Evolutionary conservation across 2,329 filamentous ascomycete species (phyloP), one percentile per base, ranked within the genome.

Genomic region (Colletotrichum sp.): DNA sequence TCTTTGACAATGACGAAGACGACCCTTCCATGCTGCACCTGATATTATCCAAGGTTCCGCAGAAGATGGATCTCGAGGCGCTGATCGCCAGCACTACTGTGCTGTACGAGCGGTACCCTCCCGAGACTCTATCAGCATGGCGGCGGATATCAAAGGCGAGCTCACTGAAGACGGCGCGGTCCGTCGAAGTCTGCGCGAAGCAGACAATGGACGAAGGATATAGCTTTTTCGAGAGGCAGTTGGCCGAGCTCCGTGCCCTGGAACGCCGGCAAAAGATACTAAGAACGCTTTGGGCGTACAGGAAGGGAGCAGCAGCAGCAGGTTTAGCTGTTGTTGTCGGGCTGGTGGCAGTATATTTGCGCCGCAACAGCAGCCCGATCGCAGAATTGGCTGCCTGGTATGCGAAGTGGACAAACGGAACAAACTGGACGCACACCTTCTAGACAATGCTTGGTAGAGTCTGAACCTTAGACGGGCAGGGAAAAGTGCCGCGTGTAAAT

Each of bases 1-100:
- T 99, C n/a, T 91, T 98, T 78, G 94, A 95, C 66, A 94, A 95
- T n/a, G 77, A 73, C 91, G 84, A 89, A 24, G 94, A 97, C 78
- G 96, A 98, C 82, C 94, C 95, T 8, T 96, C 98, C 81, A 97
- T 99, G 91, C 90, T 99, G 28, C 96, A 98, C 83, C 94, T 93
- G 76, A 93, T 95, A 43, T 91, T 99, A 15, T 95, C 95, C 56
- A 98, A 97, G 83, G 89, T 99, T 8, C 97, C 97, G 1, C 90
- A 92, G 67, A 93, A 93, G 21, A 91, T 98, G 73, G 91, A 97
- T 81, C 87, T 99, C 28, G 96, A 99, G 78, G 87, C 87, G 9
- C 89, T 98, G 68, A 94, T 99, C 77, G 82, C 87, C 21, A 88
- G 89, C 66, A 92, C 96, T 1, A 88, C 91, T 5, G 81, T 82